A percentile compares a stretch with the other conserved stretches of the same genome.
phyloP scores from a whole-genome alignment of 164 flowering plant species.

The Magnolia kwangsiensis region DNA sequence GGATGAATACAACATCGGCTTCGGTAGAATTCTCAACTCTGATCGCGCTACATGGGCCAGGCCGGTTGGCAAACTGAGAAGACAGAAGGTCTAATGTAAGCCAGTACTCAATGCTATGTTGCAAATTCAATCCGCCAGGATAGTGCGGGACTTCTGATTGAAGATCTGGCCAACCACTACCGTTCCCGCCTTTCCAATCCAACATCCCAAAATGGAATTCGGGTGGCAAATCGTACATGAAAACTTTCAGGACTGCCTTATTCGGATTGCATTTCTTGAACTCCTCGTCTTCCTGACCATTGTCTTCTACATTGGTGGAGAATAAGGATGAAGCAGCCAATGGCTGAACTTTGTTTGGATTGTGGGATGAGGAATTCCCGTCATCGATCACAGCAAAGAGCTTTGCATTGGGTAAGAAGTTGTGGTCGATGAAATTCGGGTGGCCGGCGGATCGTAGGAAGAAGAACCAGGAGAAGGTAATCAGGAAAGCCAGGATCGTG shows the following conservation, averaged over 20 bases:
- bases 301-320: slow-evolving; percentile 12
- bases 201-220: slow-evolving; percentile 80
- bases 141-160: slow-evolving; percentile 46
- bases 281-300: slow-evolving; percentile 6
- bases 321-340: slow-evolving; percentile 8
- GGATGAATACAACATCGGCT: slow-evolving; percentile 88
- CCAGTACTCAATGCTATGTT: slow-evolving; percentile 96
- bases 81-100: slow-evolving; percentile 78
- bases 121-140: slow-evolving; percentile 92
- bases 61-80: slow-evolving; percentile 39
- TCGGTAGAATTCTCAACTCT: slow-evolving; percentile 73
- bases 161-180: slow-evolving; percentile 78
- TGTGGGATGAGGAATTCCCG: slow-evolving; percentile 8
- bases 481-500: slow-evolving; percentile 34
- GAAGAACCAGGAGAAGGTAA: slow-evolving; percentile 68
- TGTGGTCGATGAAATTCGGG: slow-evolving; percentile 19
- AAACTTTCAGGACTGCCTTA: slow-evolving; percentile 51
- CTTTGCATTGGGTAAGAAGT: slow-evolving; percentile 35
- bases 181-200: slow-evolving; percentile 56
- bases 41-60: slow-evolving; percentile 22
- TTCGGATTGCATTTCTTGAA: slow-evolving; percentile 9
- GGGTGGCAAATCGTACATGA: slow-evolving; percentile 87
- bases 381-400: slow-evolving; percentile 16
- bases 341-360: slow-evolving; percentile 11
- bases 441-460: slow-evolving; percentile 50